Evolutionary conservation across 1,284 basidiomycete species (phyloP).

Genomic region (Xerocomus nothofagi): DNA sequence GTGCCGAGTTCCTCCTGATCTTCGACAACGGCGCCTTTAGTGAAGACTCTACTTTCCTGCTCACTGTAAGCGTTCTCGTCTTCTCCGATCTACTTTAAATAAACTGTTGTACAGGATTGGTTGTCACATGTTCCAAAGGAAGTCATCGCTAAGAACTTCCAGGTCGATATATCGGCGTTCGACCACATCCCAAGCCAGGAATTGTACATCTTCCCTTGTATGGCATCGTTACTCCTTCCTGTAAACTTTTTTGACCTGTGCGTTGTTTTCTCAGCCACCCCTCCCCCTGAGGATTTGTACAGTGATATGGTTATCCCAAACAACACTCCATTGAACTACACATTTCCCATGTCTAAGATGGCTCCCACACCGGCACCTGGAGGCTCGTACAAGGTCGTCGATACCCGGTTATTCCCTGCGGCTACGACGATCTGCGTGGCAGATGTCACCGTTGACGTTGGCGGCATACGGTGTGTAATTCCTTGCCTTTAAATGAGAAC

Average conservation of each 20-base stretch:
- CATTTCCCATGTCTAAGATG: slow-evolving; percentile 52
- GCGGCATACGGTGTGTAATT: slow-evolving; percentile 52
- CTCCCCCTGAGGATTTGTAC: slow-evolving; percentile 42
- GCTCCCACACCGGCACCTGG: slow-evolving; percentile 44
- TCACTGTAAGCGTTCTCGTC: slow-evolving; percentile 25
- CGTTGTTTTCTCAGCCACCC: slow-evolving; percentile 31
- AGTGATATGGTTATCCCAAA: slow-evolving; percentile 44
- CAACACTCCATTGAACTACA: slow-evolving; percentile 47
- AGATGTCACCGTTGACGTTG: slow-evolving; percentile 57
- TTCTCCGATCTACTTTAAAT: background rate
- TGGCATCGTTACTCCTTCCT: background rate
- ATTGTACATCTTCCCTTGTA: slow-evolving; percentile 58
- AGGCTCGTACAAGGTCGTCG: slow-evolving; percentile 61
- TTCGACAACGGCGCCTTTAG: slow-evolving; percentile 56
- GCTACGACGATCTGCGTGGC: slow-evolving; percentile 56
- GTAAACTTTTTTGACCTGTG: slow-evolving; percentile 9
- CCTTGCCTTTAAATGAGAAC: background rate
- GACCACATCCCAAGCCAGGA: slow-evolving; percentile 47
- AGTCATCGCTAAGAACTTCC: slow-evolving; percentile 58
- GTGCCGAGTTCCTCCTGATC: slow-evolving; percentile 60
- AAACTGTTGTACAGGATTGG: slow-evolving; percentile 41
- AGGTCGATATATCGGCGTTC: slow-evolving; percentile 42
- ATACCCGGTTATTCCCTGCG: slow-evolving; percentile 55
- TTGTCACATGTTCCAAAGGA: slow-evolving; percentile 51
- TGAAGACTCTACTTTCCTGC: slow-evolving; percentile 57